These are phyloP conservation scores for Fusarium nisikadoi DNA, from an alignment of 2,329 filamentous ascomycete genomes.

Conservation along the genomic window DNA sequence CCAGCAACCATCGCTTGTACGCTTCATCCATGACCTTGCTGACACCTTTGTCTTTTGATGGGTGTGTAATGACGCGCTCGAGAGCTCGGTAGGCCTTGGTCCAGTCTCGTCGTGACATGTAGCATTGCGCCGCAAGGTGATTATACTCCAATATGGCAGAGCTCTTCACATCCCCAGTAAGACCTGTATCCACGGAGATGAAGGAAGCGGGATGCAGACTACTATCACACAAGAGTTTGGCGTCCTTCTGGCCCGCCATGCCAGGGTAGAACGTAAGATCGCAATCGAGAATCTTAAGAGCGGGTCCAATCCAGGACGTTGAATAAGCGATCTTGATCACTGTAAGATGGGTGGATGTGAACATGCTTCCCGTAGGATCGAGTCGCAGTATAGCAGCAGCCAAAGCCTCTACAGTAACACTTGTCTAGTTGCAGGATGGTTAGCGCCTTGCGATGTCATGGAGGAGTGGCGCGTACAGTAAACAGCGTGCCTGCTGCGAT, in stretches of 20 bases:
- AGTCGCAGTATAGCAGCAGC: slow-evolving; percentile 69
- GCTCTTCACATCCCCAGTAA: slow-evolving; percentile 65
- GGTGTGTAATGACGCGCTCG: slow-evolving; percentile 73
- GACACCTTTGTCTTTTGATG: slow-evolving; percentile 68
- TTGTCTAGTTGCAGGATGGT: slow-evolving; percentile 54
- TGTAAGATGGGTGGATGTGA: slow-evolving; percentile 71
- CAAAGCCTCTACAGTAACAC: slow-evolving; percentile 58
- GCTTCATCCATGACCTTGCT: slow-evolving; percentile 87
- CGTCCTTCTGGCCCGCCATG: slow-evolving; percentile 50
- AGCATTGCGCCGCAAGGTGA: slow-evolving; percentile 71
- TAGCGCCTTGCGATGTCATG: slow-evolving; percentile 17
- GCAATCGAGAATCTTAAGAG: slow-evolving; percentile 70
- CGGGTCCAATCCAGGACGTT: slow-evolving; percentile 62
- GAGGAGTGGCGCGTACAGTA: slow-evolving; percentile 49
- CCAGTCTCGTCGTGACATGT: slow-evolving; percentile 71
- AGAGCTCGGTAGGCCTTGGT: slow-evolving; percentile 69
- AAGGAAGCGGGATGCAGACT: slow-evolving; percentile 62
- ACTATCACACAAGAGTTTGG: slow-evolving; percentile 58
- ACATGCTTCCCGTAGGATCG: slow-evolving; percentile 72
- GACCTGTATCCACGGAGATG: slow-evolving; percentile 67
- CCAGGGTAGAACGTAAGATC: slow-evolving; percentile 73
- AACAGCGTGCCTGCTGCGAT: slow-evolving; percentile 54
- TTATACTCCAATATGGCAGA: slow-evolving; percentile 74
- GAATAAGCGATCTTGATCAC: slow-evolving; percentile 70
- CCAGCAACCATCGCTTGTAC: slow-evolving; percentile 90